Evolutionary conservation across 108 stramenopile genomes (phyloP).

Genomic region (Conticribra guillardii): DNA sequence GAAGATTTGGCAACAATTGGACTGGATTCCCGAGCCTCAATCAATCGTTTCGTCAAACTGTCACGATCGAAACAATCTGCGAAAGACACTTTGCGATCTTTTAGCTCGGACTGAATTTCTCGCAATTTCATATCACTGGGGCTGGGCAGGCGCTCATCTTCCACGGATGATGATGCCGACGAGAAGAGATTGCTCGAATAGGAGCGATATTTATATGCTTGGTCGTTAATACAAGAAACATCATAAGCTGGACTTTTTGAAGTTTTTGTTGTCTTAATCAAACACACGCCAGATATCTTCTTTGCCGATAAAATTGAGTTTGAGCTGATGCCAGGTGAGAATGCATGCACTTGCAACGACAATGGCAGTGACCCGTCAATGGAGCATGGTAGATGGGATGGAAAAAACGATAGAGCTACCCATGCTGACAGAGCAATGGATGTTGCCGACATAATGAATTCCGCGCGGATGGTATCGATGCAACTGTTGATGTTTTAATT

Average conservation of each 20-base stretch:
- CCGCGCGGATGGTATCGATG: no score
- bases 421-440: no score
- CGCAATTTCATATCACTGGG: slow-evolving; percentile 37
- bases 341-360: background rate
- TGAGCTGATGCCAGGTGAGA: background rate
- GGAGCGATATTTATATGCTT: no score
- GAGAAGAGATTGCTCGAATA: no score
- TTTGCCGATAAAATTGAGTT: background rate
- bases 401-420: background rate
- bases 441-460: no score
- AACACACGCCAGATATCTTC: no score
- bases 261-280: no score
- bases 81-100: slow-evolving; percentile 45
- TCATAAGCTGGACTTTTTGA: no score
- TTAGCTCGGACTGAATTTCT: slow-evolving; percentile 64
- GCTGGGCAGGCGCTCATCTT: background rate
- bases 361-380: background rate
- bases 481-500: no score
- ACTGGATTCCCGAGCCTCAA: slow-evolving; percentile 52
- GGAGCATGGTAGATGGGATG: no score
- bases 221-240: no score
- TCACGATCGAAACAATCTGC: slow-evolving; percentile 79
- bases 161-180: background rate
- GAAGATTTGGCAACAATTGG: no score
- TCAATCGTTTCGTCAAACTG: slow-evolving; percentile 54